Percentiles rank a stretch among this genome's conserved stretches.
phyloP scores from a whole-genome alignment of 2,329 filamentous ascomycete species.

The Tolypocladium capitatum region DNA sequence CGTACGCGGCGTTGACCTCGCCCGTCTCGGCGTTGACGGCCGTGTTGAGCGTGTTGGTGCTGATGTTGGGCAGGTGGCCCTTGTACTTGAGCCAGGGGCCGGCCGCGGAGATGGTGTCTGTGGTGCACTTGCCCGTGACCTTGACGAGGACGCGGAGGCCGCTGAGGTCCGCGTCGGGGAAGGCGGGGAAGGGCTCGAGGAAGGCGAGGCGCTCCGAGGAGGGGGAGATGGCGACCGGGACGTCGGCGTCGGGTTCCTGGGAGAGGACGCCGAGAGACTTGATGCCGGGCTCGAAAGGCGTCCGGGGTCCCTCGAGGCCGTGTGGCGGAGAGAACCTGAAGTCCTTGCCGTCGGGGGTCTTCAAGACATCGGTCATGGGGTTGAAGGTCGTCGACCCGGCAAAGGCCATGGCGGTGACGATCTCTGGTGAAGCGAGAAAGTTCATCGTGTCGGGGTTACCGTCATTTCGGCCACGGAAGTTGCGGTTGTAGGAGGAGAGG shows the following conservation, averaged over 20 bases:
- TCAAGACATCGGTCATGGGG: slow-evolving; percentile 75
- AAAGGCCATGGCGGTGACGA: slow-evolving; percentile 93
- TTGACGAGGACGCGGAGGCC: slow-evolving; percentile 85
- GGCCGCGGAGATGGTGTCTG: slow-evolving; percentile 93
- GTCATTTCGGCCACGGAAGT: slow-evolving; percentile 94
- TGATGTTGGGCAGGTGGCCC: slow-evolving; percentile 95
- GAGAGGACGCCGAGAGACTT: slow-evolving; percentile 59
- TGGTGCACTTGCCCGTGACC: slow-evolving; percentile 95
- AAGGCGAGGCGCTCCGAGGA: slow-evolving; percentile 83
- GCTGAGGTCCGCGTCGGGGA: slow-evolving; percentile 62
- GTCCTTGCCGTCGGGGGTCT: slow-evolving; percentile 61
- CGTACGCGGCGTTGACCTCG: slow-evolving; percentile 86
- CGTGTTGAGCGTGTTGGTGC: slow-evolving; percentile 91
- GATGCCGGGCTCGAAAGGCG: slow-evolving; percentile 66
- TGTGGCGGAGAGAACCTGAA: slow-evolving; percentile 78
- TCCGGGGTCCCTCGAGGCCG: slow-evolving; percentile 49
- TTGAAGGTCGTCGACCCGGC: slow-evolving; percentile 91
- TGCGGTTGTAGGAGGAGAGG: slow-evolving; percentile 94
- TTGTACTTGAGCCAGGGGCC: slow-evolving; percentile 99
- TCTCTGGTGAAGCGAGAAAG: slow-evolving; percentile 91
- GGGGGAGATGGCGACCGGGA: slow-evolving; percentile 67
- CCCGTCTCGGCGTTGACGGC: slow-evolving; percentile 85
- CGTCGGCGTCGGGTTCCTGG: slow-evolving; percentile 55
- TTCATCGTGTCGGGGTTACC: slow-evolving; percentile 97
- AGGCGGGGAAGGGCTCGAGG: slow-evolving; percentile 78